Evolutionary conservation across 495 filamentous ascomycete species (phyloP), one percentile per base, ranked within the genome.

Genomic region (Penicillium paxilli): DNA sequence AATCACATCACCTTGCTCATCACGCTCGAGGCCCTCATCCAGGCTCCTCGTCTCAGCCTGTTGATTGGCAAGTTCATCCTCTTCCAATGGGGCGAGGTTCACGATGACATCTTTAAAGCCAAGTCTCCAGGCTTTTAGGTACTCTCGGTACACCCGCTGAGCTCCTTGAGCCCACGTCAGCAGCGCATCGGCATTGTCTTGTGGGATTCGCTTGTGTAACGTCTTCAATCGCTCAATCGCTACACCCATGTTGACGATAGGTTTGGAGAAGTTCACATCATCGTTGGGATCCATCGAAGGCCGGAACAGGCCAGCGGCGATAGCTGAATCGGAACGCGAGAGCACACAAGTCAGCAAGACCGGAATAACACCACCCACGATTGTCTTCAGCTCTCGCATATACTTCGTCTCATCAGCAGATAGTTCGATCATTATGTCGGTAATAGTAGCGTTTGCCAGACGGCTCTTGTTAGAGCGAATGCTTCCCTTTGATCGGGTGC

Each of bases 91-190:
- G 9, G 91, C 92, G 22, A 99, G 80, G 61, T 94, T 96, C 60
- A 99, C 89, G 49, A 98, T 88, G 19, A 98, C 86, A 69, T 95
- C 93, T 60, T 96, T 88, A 71, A 99, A 99, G 4, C 94, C 94
- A 49, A 96, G 80, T 44, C 93, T 80, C 94, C 94, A 99, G 32
- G 89, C 86, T 53, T 84, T 84, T 20, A 99, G 79, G 66, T 98
- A 99, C 56, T 94, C 87, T 32, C 84, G 78, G 67, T 99, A 99
- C 10, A 93, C 76, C 57, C 83, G 82, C 50, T 88, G 81, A 3
- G 89, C 86, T 41, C 81, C 81, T 50, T 87, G 81, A 1, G 93
- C 88, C 95, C 95, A 99, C 12, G 73, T 75, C 20, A 94, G 74
- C 24, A 99, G 74, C 9, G 81, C 77, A 42, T 87, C 80, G 11